These are phyloP conservation scores for Candida nemodendra DNA, from an alignment of 805 yeast species.

Conservation along the genomic window DNA sequence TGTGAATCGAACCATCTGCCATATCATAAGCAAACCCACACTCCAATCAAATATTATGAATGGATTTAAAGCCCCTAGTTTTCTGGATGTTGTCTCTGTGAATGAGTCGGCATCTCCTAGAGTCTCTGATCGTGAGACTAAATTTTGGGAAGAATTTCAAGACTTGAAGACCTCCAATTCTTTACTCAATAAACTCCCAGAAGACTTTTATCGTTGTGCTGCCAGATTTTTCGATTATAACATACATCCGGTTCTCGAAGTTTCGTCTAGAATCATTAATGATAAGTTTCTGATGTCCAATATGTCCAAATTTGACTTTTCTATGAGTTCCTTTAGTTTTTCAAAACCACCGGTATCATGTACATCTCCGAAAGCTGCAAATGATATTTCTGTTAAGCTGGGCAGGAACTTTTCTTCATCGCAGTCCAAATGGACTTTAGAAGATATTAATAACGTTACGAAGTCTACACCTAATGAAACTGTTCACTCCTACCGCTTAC, in stretches of 20 bases:
- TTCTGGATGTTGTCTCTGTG: neutral
- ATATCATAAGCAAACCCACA: conserved; percentile 22
- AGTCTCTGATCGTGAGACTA: conserved; percentile 30
- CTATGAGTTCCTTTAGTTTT: too few relatives aligned
- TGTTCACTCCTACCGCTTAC: too few relatives aligned
- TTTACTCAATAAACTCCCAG: conserved; percentile 35
- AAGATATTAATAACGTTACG: too few relatives aligned
- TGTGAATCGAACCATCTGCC: conserved; percentile 15
- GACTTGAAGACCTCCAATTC: conserved; percentile 35
- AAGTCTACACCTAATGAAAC: too few relatives aligned
- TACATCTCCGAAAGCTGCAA: too few relatives aligned
- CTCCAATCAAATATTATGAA: too few relatives aligned
- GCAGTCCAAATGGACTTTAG: too few relatives aligned
- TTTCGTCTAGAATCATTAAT: conserved; percentile 32
- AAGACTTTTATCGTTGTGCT: conserved; percentile 38
- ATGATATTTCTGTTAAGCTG: too few relatives aligned
- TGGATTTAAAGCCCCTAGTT: neutral
- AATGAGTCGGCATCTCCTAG: conserved; percentile 13
- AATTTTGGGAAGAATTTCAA: conserved; percentile 29
- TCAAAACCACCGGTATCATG: too few relatives aligned
- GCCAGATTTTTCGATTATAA: conserved; percentile 46
- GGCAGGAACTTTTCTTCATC: too few relatives aligned
- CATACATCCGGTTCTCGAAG: conserved; percentile 34
- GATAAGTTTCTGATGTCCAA: neutral
- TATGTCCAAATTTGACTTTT: too few relatives aligned